phyloP scores from a whole-genome alignment of 257 asterid species.

The Striga asiatica region DNA sequence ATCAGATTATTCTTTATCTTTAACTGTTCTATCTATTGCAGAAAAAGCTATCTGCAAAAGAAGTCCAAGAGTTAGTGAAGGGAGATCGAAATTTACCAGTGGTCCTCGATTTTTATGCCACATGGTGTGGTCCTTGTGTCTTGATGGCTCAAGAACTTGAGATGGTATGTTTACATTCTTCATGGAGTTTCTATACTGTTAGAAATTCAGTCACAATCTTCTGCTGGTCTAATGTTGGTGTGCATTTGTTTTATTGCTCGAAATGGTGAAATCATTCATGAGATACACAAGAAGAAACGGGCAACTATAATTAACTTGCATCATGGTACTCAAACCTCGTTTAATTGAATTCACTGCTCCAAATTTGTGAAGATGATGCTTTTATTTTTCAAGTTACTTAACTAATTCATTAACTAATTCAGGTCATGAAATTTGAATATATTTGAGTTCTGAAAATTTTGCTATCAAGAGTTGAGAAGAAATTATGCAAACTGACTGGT shows the following conservation, averaged over 20 bases:
- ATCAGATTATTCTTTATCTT: neutral
- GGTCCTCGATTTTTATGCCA: constrained; percentile 82
- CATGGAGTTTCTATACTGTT: neutral
- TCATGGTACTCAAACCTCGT: no score
- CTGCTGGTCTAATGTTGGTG: neutral
- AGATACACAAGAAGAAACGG: no score
- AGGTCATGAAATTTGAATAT: no score
- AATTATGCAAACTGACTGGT: no score
- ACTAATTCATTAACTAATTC: no score
- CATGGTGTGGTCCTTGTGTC: constrained; percentile 99
- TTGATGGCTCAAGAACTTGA: constrained; percentile 98
- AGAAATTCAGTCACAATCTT: neutral
- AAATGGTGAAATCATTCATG: neutral
- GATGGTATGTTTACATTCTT: constrained; percentile 48
- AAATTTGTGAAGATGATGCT: no score
- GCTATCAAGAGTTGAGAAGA: no score
- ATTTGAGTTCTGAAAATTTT: no score
- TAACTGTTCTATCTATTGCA: constrained; percentile 18
- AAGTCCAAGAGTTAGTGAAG: constrained; percentile 67
- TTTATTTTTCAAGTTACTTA: no score
- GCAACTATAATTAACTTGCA: neutral
- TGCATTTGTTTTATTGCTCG: neutral
- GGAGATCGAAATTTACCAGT: constrained; percentile 78
- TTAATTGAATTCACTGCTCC: no score
- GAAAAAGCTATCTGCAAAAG: constrained; percentile 79